Evolutionary conservation across 2,329 filamentous ascomycete species (phyloP).

Genomic region (Scytalidium lignicola): DNA sequence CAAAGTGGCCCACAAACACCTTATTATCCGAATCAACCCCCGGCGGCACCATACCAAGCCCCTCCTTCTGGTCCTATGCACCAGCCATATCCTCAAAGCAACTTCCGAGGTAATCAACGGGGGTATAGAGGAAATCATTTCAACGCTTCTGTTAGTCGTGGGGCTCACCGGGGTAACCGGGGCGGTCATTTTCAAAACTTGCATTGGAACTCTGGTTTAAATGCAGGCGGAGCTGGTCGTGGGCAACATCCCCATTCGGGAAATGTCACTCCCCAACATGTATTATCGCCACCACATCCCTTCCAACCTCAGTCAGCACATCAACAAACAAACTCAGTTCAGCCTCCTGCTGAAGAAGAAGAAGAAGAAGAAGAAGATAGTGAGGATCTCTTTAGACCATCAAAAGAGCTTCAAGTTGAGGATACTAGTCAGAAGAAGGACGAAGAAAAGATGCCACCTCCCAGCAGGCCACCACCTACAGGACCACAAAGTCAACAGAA

Average conservation of each 20-base stretch:
- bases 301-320: constrained; percentile 17
- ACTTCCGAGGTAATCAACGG: constrained; percentile 41
- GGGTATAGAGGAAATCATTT: constrained; percentile 58
- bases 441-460: constrained; percentile 48
- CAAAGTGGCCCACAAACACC: constrained; percentile 49
- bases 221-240: constrained; percentile 46
- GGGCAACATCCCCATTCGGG: constrained; percentile 35
- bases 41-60: constrained; percentile 47
- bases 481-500: constrained; percentile 31
- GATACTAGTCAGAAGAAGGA: constrained; percentile 48
- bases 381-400: constrained; percentile 57
- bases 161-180: constrained; percentile 48
- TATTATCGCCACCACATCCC: constrained; percentile 25
- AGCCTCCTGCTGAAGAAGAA: constrained; percentile 25
- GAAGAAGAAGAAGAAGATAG: constrained; percentile 39
- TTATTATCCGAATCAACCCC: constrained; percentile 43
- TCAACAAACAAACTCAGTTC: constrained; percentile 24
- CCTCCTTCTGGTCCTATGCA: constrained; percentile 51
- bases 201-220: constrained; percentile 60
- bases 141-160: constrained; percentile 34
- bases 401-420: constrained; percentile 61
- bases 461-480: constrained; percentile 43
- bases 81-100: constrained; percentile 40
- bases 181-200: constrained; percentile 57
- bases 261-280: constrained; percentile 26